A percentile compares a stretch with the other conserved stretches of the same genome.
Conservation (phyloP, 108 stramenopile species). For the Skeletonema menzelii region DNA sequence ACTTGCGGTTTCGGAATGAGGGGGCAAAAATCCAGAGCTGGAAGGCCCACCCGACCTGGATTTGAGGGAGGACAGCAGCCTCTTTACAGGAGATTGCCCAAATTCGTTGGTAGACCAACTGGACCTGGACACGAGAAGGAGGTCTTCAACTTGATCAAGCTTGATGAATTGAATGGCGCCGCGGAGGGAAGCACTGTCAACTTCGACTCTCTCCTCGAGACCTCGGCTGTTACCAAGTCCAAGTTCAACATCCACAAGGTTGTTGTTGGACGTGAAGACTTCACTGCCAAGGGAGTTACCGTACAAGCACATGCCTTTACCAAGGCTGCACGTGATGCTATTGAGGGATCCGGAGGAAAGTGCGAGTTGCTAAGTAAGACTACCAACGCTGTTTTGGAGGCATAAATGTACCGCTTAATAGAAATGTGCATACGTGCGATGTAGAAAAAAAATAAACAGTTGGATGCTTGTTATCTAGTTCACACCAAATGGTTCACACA, state of each 20-base stretch:
- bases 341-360: constrained; percentile 94
- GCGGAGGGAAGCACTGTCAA: constrained; percentile 79
- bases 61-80: constrained; percentile 98
- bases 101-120: constrained; percentile 88
- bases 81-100: constrained; percentile 94
- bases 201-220: constrained; percentile 75
- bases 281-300: constrained; percentile 87
- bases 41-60: constrained; percentile 86
- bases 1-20: constrained; percentile 98
- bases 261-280: constrained; percentile 73
- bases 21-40: constrained; percentile 93
- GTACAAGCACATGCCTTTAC: constrained; percentile 99
- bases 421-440: background rate
- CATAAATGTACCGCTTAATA: constrained; percentile 15
- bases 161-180: constrained; percentile 78
- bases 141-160: constrained; percentile 91
- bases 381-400: constrained; percentile 83
- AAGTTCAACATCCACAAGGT: constrained; percentile 91
- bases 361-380: constrained; percentile 88
- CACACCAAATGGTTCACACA: too few relatives aligned
- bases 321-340: constrained; percentile 80
- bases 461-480: background rate
- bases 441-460: background rate
- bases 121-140: constrained; percentile 95
- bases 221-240: constrained; percentile 79